Conservation (phyloP, 164 flowering plant species). For the Kingdonia uniflora region DNA sequence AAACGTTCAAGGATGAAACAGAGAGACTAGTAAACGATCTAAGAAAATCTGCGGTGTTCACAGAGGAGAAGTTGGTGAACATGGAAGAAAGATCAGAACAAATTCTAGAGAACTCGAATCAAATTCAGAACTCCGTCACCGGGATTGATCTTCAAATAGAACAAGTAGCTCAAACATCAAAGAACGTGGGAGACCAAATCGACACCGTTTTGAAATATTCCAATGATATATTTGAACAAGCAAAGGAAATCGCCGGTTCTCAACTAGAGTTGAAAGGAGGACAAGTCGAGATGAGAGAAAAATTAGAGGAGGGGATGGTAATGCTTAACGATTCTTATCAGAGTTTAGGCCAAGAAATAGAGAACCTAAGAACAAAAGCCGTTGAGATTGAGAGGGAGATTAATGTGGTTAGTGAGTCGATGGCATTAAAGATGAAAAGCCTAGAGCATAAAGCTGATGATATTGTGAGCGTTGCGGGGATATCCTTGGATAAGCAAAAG, state of each 20-base stretch:
- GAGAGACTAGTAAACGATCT: neutral
- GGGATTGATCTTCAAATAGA: no score
- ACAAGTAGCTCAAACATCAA: no score
- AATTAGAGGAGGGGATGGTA: constrained; percentile 44
- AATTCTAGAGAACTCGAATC: no score
- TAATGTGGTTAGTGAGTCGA: constrained; percentile 35
- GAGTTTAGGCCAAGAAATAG: neutral
- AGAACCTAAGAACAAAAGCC: constrained; percentile 33
- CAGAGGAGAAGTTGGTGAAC: no score
- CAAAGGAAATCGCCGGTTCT: neutral
- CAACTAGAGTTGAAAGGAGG: neutral
- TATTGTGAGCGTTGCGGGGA: constrained; percentile 44
- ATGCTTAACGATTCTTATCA: neutral
- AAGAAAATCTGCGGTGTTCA: neutral
- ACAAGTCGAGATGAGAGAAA: constrained; percentile 34
- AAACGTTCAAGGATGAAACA: neutral
- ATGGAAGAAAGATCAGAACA: no score
- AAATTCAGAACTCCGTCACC: no score
- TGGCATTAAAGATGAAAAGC: constrained; percentile 21
- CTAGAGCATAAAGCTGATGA: neutral
- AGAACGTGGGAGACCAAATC: no score
- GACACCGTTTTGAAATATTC: neutral
- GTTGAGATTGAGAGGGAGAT: constrained; percentile 58
- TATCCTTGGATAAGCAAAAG: constrained; percentile 63
- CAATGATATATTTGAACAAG: neutral